These are phyloP conservation scores for Vigna angularis DNA, from an alignment of 306 rosid species.

Conservation along the genomic window DNA sequence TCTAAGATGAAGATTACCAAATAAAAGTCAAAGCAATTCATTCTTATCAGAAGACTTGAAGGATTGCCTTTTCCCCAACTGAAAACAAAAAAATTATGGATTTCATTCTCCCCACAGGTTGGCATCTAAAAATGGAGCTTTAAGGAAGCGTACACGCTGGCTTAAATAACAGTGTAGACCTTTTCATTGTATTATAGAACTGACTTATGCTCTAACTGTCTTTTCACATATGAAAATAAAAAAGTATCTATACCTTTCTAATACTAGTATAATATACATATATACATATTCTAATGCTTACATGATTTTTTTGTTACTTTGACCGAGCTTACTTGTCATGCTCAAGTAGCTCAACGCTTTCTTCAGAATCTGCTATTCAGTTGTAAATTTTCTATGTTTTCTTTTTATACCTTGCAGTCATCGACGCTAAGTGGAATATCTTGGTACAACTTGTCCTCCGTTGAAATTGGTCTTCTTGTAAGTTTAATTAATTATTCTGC, in stretches of 20 bases:
- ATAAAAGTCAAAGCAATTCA: background rate
- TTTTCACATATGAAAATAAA: background rate
- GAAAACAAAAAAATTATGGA: background rate
- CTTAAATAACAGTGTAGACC: background rate
- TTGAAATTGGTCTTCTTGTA: constrained; percentile 88
- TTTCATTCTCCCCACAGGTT: constrained; percentile 8
- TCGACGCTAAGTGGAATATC: constrained; percentile 79
- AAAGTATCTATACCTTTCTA: background rate
- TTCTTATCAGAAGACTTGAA: background rate
- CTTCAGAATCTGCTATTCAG: constrained; percentile 27
- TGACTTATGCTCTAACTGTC: background rate
- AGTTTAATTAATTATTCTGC: constrained; percentile 50
- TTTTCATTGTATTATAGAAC: constrained; percentile 19
- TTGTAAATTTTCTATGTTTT: constrained; percentile 24
- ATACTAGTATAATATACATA: background rate
- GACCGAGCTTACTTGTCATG: background rate
- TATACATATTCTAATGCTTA: background rate
- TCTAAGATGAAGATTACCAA: background rate
- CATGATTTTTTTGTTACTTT: constrained; percentile 23
- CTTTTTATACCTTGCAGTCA: constrained; percentile 64
- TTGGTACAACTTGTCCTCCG: constrained; percentile 83
- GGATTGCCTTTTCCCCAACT: background rate
- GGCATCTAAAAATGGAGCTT: constrained; percentile 7
- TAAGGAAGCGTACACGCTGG: background rate
- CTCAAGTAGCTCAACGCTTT: background rate